Evolutionary conservation across 2,329 filamentous ascomycete species (phyloP), one percentile per base, ranked within the genome.

Genomic region (Hypocreales sp.): DNA sequence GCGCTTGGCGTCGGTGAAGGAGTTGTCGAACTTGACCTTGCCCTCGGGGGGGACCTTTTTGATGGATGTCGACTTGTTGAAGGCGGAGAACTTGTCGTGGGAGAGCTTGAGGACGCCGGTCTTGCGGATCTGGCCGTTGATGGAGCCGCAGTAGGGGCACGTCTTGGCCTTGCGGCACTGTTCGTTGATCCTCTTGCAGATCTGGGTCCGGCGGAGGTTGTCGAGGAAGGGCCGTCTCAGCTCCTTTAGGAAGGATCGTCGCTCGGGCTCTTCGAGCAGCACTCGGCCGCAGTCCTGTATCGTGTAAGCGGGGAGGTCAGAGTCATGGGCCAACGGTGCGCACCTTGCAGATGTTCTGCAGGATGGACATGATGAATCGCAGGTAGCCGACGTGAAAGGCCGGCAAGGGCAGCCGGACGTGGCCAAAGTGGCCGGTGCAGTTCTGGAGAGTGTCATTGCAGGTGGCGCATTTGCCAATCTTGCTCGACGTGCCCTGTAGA

Each of bases 371-470:
- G 37, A 90, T 83, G 49, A 92, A 84, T 48, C 84, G 90, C 42
- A 98, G 70, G 48, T 94, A 98, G 20, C 90, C 90, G 38, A 95
- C 84, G 48, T 98, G 90, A 46, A 95, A 95, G 23, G 79, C 83
- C 4, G 90, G 90, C 27, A 98, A 62, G 2, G 87, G 82, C 10
- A 98, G 69, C 44, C 81, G 75, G 42, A 98, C 79, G 53, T 94
- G 79, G 25, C 90, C 90, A 46, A 95, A 98, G 53, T 98, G 90
- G 9, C 90, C 90, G 40, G 83, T 90, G 53, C 90, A 98, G 38
- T 78, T 73, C 42, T 83, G 71, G 17, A 95, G 61, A 11, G 73
- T 67, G 45, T 86, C 72, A 25, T 80, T 72, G 48, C 90, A 98
- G 10, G 90, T 95, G 23, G 71, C 61, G 50, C 90, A 98, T 32